Percentiles rank a stretch among this genome's conserved stretches.
Conservation (phyloP, 2,329 filamentous ascomycete species). For the Neofusicoccum kwambonambiense region DNA sequence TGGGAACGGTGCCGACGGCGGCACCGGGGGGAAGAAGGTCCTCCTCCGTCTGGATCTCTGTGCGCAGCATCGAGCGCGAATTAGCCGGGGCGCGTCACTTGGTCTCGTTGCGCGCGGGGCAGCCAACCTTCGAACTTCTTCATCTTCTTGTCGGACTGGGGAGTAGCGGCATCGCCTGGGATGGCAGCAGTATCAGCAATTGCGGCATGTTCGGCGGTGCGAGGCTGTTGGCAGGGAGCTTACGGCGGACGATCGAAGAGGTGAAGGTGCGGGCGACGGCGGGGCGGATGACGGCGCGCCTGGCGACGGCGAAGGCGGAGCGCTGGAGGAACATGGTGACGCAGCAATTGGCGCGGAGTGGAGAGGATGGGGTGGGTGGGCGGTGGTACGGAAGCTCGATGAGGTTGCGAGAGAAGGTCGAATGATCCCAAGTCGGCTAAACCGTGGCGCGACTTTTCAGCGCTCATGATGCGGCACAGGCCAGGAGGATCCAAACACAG, state of each 20-base stretch:
- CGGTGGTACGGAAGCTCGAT: constrained; percentile 12
- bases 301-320: constrained; percentile 48
- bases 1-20: constrained; percentile 77
- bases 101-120: constrained; percentile 22
- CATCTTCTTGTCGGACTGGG: constrained; percentile 38
- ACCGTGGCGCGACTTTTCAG: not conserved
- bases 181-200: constrained; percentile 28
- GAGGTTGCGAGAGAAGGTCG: constrained; percentile 15
- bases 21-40: constrained; percentile 87
- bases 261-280: constrained; percentile 47
- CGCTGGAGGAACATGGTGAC: constrained; percentile 50
- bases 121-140: constrained; percentile 48
- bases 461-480: not conserved
- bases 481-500: not conserved
- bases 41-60: constrained; percentile 79
- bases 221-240: constrained; percentile 25
- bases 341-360: constrained; percentile 37
- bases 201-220: constrained; percentile 32
- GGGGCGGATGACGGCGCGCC: constrained; percentile 43
- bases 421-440: constrained; percentile 9
- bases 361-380: constrained; percentile 30
- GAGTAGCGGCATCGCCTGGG: constrained; percentile 34
- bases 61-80: constrained; percentile 19
- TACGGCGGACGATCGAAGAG: constrained; percentile 48
- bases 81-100: constrained; percentile 27